Base-by-base conservation (phyloP, 306 rosid species). In the Citrullus colocynthis region DNA sequence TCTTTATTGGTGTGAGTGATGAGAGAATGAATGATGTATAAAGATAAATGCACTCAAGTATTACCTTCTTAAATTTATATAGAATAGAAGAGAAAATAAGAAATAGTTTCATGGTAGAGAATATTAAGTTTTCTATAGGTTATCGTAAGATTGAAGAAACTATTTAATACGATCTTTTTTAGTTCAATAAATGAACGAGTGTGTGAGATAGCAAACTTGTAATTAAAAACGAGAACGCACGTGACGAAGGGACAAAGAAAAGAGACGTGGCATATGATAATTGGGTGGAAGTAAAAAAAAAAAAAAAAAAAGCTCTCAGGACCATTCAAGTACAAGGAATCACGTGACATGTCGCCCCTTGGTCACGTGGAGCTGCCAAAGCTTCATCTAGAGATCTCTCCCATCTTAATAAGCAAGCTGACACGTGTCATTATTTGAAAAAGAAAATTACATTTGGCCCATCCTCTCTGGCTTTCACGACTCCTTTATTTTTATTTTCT, bases 351-450 rank as follows among this genome's bases (percentile, higher is more conserved):
- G 63, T 74, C 63, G 17, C 32, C 32, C 63, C 3, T 4, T 1
- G 14, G 30, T 34, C 78, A 74, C 78, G 48, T 74, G 78, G 77
- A 32, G 30, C 16, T 73, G 77, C 54, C 16, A 69, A 69, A 69
- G 75, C n/a, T 67, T 67, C 13, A 3, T 18, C 56, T 6, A 18
- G 37, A 69, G 75, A 44, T 69, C 56, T 69, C 36, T 18, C 75
- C 55, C 36, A 70, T 14, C 54, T 69, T 16, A 70, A 70, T 48
- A 48, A 48, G 54, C 34, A 42, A 48, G 54, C 45, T 67, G 76
- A 52, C 78, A 73, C 77, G 77, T 73, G 77, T 73, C 59, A 28
- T n/a, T 3, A 42, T 42, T 42, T 2, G 54, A 15, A 71, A 12
- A 69, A 69, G n/a, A 13, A 17, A 52, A 16, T 5, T 51, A 14